Evolutionary conservation across 768 basidiomycete species (phyloP), one percentile per base, ranked within the genome.

Genomic region (Melanogaster broomeanus): DNA sequence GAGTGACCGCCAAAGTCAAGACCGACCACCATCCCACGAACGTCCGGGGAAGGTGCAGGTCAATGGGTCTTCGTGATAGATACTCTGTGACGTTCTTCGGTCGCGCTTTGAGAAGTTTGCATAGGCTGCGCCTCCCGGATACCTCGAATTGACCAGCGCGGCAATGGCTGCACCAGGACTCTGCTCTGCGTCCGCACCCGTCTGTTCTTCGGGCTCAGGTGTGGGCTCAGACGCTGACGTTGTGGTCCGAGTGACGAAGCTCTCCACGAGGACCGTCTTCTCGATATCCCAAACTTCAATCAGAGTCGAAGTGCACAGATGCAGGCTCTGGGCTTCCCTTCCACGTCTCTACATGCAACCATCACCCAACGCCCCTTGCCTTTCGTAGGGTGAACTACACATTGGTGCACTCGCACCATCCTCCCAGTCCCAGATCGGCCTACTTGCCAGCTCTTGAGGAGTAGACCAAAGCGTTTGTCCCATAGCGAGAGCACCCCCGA

Each of bases 201-300:
- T 61, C 9, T 78, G 62, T 28, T 80, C 80, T 49, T 78, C 74
- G 0, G 81, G 80, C 52, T 84, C 84, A 11, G 79, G 77, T 8
- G 77, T 57, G 8, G 79, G 72, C 38, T 84, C 81, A 0, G 77
- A 66, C 8, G 75, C 50, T 5, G 68, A 60, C 18, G 75, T 64
- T 4, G 76, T 75, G 28, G 71, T 77, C 49, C 84, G 74, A 7
- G 84, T 83, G 28, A 81, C 73, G 61, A 87, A 97, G 6, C 81
- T 85, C 70, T 98, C 95, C 42, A 96, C 88, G 27, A 94, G 70
- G 18, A 73, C 67, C 0, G 83, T 81, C 58, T 84, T 85, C 69
- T 96, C 93, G 45, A 98, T 83, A 63, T 98, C 93, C 91, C 93
- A 97, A 2, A 94, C 89, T 64, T 97, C 93, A 6, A 93, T 75